Percentiles rank a stretch among this genome's conserved stretches.
Conservation (phyloP, 768 basidiomycete species). For the Cyclocybe cylindracea region DNA sequence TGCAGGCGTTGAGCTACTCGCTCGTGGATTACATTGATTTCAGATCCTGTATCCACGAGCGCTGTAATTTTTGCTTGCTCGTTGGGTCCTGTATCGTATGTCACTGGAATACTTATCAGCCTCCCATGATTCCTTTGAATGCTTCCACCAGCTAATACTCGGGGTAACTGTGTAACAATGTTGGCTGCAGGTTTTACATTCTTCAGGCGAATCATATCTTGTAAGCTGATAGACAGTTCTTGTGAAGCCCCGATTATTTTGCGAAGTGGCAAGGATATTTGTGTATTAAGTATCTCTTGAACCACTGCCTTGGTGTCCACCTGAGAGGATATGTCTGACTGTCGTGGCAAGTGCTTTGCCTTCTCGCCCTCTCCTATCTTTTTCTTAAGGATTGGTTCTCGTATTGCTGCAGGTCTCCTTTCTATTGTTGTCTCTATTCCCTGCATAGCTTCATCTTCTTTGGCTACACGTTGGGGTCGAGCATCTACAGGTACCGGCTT, state of each 20-base stretch:
- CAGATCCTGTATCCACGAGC: constrained; percentile 28
- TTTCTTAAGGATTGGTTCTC: constrained; percentile 5
- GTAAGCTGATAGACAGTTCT: constrained; percentile 1
- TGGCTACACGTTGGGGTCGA: too few relatives aligned
- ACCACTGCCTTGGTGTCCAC: constrained; percentile 3
- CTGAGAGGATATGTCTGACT: constrained; percentile 11
- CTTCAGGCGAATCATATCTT: constrained; percentile 1
- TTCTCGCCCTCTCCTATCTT: neutral
- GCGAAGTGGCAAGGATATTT: constrained; percentile 1
- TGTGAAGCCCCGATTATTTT: constrained; percentile 7
- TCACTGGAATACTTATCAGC: constrained; percentile 14
- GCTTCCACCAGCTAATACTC: neutral
- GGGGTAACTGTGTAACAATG: neutral
- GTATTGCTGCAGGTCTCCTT: neutral
- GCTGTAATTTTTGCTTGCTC: constrained; percentile 6
- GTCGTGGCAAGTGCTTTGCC: neutral
- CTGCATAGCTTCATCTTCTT: too few relatives aligned
- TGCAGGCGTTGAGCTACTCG: constrained; percentile 7
- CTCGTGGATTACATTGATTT: constrained; percentile 21
- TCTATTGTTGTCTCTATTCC: too few relatives aligned
- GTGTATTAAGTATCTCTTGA: constrained; percentile 4
- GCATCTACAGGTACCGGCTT: too few relatives aligned
- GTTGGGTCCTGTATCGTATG: neutral
- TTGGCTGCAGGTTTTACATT: neutral
- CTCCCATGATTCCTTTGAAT: neutral